Conservation (phyloP, 768 basidiomycete species). For the Ephemerocybe angulata region DNA sequence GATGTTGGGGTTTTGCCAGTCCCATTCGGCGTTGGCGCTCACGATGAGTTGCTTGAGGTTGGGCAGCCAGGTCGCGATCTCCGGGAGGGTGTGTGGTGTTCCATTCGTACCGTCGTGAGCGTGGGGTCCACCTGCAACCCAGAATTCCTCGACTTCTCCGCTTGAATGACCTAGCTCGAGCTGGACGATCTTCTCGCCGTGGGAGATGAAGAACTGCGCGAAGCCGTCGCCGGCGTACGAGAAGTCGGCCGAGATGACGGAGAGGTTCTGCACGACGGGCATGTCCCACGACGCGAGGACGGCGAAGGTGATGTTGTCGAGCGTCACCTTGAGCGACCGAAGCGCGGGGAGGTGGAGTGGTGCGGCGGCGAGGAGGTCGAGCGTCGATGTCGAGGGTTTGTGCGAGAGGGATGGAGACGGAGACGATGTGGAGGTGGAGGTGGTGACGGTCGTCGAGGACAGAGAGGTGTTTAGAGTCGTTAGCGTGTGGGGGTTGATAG, state of each 20-base stretch:
- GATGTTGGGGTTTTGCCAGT: slow-evolving; percentile 77
- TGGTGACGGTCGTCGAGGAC: slow-evolving; percentile 9
- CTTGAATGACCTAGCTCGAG: slow-evolving; percentile 73
- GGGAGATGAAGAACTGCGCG: slow-evolving; percentile 58
- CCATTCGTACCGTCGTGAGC: slow-evolving; percentile 28
- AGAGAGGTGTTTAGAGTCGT: slow-evolving; percentile 11
- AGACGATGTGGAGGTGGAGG: background rate
- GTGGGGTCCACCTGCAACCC: background rate
- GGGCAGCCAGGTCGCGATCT: slow-evolving; percentile 70
- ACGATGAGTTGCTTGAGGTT: slow-evolving; percentile 69
- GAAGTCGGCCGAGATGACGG: slow-evolving; percentile 68
- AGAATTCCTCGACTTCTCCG: slow-evolving; percentile 64
- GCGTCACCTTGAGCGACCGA: slow-evolving; percentile 61
- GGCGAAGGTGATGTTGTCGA: slow-evolving; percentile 68
- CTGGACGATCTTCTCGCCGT: slow-evolving; percentile 58
- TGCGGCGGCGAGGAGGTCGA: slow-evolving; percentile 28
- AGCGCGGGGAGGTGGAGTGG: slow-evolving; percentile 54
- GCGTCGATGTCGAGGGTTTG: slow-evolving; percentile 22
- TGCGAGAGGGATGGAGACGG: slow-evolving; percentile 8
- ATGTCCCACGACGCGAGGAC: slow-evolving; percentile 65
- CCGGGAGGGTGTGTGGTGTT: too few relatives aligned
- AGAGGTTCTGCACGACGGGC: slow-evolving; percentile 60
- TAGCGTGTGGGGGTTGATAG: background rate
- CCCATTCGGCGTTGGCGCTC: slow-evolving; percentile 76
- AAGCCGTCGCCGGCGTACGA: slow-evolving; percentile 64